phyloP scores from a whole-genome alignment of 1,139 yeast species.

The Hansenula sp. region DNA sequence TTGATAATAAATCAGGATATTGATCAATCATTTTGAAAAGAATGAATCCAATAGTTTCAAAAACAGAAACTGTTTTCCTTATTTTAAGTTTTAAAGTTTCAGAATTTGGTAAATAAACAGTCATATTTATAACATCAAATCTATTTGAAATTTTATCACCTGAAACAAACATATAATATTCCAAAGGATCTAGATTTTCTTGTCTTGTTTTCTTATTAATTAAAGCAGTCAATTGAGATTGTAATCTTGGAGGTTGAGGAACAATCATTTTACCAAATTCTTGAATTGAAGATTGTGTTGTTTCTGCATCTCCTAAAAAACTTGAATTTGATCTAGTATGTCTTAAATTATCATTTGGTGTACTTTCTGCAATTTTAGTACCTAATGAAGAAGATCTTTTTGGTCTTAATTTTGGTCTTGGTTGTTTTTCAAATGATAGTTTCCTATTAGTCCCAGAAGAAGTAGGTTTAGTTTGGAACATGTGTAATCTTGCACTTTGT shows the following conservation, averaged over 20 bases:
- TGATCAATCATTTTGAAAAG: conserved; percentile 32
- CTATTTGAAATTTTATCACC: conserved; percentile 28
- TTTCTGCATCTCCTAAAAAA: not conserved
- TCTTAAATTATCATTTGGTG: conserved; percentile 1
- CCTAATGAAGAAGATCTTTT: conserved; percentile 15
- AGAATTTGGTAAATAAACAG: conserved; percentile 32
- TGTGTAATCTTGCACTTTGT: not conserved
- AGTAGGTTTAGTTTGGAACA: conserved; percentile 16
- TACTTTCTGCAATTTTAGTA: conserved; percentile 5
- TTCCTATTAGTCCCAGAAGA: conserved; percentile 24
- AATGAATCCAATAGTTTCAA: conserved; percentile 62
- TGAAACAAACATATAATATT: conserved; percentile 49
- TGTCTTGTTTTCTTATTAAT: conserved; percentile 28
- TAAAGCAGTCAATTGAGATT: conserved; percentile 27
- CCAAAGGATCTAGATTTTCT: conserved; percentile 45
- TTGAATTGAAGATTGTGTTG: not conserved
- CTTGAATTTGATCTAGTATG: conserved; percentile 1
- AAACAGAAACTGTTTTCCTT: conserved; percentile 43
- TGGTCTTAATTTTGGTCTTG: conserved; percentile 11
- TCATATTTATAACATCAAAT: conserved; percentile 26
- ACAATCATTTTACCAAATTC: not conserved
- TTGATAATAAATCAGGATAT: conserved; percentile 10
- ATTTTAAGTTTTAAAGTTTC: conserved; percentile 30
- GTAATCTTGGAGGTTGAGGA: not conserved
- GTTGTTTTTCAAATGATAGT: conserved; percentile 16